Evolutionary conservation across 345 rosid genomes (phyloP), one percentile per base, ranked within the genome.

Genomic region (Brassica carinata): DNA sequence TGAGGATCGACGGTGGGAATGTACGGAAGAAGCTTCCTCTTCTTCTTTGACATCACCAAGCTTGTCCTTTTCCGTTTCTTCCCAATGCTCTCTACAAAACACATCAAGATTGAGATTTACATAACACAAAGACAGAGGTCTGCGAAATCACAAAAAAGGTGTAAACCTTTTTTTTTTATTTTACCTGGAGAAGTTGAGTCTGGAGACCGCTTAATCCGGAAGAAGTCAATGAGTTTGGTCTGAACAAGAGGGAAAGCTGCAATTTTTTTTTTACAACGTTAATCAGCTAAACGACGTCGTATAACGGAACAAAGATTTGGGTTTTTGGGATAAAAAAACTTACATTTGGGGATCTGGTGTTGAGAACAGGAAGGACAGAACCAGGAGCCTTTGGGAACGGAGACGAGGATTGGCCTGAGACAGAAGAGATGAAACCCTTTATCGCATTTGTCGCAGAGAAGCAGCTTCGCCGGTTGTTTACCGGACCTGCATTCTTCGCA

Each of bases 331-430:
- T 17, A n/a, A 57, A 2, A 13, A 1, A 19, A 1, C 89, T 45
- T 89, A 95, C 99, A 85, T 80, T 88, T 81, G 48, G 91, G 97
- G 75, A 79, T 83, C 79, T 86, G 83, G 68, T 78, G 84, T 58
- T 75, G 78, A 23, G 93, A 83, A 77, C 99, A 95, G 15, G 87
- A 71, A 57, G 87, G 86, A 72, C 99, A 95, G 29, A 86, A 84
- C 99, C 99, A 95, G 11, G 90, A 87, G 43, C 98, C 97, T 77
- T 88, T 93, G 19, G 98, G 99, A 11, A 95, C 92, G 6, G 94
- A 83, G 29, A 81, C 94, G 72, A 95, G 97, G 76, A 95, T 88
- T 36, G 99, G 99, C 57, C 91, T 84, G 36, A 93, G 88, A 87
- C 99, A 95, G 76, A 88, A 91, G 15, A 90, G 81, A 83, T 95